These are phyloP conservation scores for Globisporangium yorkense DNA, from an alignment of 352 stramenopile genomes.

Conservation along the genomic window DNA sequence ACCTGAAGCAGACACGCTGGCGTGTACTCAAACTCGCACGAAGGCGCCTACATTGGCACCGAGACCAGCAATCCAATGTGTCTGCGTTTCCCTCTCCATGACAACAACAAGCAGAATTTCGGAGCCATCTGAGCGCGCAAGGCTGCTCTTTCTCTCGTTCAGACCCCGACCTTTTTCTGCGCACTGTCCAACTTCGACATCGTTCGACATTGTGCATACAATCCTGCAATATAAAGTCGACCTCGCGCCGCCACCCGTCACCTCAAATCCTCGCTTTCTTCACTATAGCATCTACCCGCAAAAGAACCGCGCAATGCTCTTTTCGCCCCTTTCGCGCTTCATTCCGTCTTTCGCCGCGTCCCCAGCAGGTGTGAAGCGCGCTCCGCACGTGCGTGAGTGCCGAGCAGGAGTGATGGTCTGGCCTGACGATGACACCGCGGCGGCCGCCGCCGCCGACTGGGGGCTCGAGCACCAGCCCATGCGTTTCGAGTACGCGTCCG, in stretches of 20 bases:
- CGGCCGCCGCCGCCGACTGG: constrained; percentile 4
- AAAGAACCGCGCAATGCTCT: neutral
- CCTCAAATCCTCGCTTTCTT: neutral
- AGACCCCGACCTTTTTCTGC: neutral
- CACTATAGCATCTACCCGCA: neutral
- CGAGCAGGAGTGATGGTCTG: constrained; percentile 8
- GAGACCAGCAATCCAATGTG: too few species aligned
- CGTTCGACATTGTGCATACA: neutral
- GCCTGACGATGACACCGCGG: constrained; percentile 5
- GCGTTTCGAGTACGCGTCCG: constrained; percentile 8
- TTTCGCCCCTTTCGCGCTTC: neutral
- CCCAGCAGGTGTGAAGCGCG: neutral
- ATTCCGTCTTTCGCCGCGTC: constrained; percentile 1
- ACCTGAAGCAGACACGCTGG: too few species aligned
- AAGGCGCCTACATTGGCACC: too few species aligned
- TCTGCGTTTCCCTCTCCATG: too few species aligned
- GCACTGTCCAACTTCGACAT: neutral
- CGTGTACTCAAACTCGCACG: too few species aligned
- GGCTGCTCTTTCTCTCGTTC: neutral
- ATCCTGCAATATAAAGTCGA: neutral
- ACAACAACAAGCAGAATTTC: too few species aligned
- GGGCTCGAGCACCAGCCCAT: constrained; percentile 10
- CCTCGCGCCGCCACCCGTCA: neutral
- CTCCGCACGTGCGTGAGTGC: too few species aligned
- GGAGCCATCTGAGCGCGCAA: neutral